Percentiles rank a stretch among this genome's conserved stretches.
Evolutionary conservation across 805 yeast genomes (phyloP).

Genomic region (Kuraishia floccosa): DNA sequence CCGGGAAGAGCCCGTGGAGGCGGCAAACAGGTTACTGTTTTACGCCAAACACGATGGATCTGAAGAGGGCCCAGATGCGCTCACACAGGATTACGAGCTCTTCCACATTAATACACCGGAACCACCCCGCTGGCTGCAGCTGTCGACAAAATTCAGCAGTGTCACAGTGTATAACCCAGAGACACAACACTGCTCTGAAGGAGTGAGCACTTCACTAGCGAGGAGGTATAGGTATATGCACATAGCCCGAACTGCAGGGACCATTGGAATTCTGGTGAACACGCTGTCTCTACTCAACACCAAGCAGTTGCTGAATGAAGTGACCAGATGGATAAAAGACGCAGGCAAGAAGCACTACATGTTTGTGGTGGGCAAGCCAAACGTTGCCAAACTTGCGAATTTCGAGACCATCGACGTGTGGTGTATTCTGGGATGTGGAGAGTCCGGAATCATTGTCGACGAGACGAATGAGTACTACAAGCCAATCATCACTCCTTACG

Average conservation of each 20-base stretch:
- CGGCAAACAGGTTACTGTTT: too few relatives aligned
- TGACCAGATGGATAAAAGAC: conserved; percentile 46
- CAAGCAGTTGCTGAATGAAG: conserved; percentile 46
- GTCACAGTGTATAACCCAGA: conserved; percentile 39
- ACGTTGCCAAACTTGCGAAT: conserved; percentile 93
- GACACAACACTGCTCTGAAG: conserved; percentile 22
- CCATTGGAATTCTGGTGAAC: conserved; percentile 84
- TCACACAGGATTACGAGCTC: conserved; percentile 37
- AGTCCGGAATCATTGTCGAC: conserved; percentile 84
- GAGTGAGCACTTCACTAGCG: conserved; percentile 73
- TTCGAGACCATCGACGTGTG: conserved; percentile 91
- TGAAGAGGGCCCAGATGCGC: conserved; percentile 15
- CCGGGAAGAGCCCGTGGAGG: not conserved
- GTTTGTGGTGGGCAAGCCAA: conserved; percentile 96
- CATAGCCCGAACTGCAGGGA: conserved; percentile 81
- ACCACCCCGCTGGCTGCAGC: conserved; percentile 64
- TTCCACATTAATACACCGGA: conserved; percentile 70
- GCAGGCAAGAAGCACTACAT: conserved; percentile 89
- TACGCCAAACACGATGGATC: conserved; percentile 10
- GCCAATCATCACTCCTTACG: conserved; percentile 93
- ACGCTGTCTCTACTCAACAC: conserved; percentile 78
- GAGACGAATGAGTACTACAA: conserved; percentile 69
- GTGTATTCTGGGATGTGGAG: conserved; percentile 92
- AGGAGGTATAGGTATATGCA: conserved; percentile 81
- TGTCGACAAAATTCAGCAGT: conserved; percentile 58